Evolutionary conservation across 192 early-diverging fungal genomes (phyloP).

Genomic region (Coemansia sp.): DNA sequence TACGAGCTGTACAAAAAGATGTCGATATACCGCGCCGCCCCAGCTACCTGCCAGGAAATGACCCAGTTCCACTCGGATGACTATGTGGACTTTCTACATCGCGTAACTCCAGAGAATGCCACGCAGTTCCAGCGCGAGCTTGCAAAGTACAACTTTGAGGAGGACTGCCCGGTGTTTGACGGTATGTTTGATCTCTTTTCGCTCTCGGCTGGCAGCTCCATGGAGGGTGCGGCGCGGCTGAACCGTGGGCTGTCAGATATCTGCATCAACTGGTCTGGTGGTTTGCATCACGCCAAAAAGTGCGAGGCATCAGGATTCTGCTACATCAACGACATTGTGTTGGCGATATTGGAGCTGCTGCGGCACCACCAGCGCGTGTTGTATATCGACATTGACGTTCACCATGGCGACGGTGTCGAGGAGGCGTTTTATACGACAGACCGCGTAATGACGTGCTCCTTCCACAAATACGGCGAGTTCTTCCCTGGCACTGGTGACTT

Average conservation of each 20-base stretch:
- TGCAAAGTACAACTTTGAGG: conserved; percentile 82
- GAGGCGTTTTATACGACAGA: conserved; percentile 99
- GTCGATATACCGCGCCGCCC: conserved; percentile 77
- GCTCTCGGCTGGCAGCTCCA: conserved; percentile 89
- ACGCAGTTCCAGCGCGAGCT: conserved; percentile 63
- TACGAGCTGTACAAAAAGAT: conserved; percentile 97
- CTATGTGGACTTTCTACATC: conserved; percentile 89
- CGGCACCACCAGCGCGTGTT: conserved; percentile 86
- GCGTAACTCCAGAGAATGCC: conserved; percentile 76
- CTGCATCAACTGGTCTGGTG: conserved; percentile 97
- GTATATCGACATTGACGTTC: conserved; percentile 98
- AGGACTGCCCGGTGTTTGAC: conserved; percentile 98
- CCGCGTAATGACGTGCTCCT: conserved; percentile 97
- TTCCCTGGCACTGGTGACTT: conserved; percentile 98
- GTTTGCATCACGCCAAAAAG: conserved; percentile 97
- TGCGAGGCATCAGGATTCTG: conserved; percentile 96
- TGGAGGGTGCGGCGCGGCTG: conserved; percentile 90
- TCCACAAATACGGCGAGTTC: conserved; percentile 98
- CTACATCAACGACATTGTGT: conserved; percentile 97
- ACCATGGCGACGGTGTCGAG: conserved; percentile 99
- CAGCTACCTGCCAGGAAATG: conserved; percentile 90
- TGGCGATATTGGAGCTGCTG: conserved; percentile 88
- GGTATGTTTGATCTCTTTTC: conserved; percentile 94
- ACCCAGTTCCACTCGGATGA: conserved; percentile 94
- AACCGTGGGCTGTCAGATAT: conserved; percentile 84